A percentile compares a stretch with the other conserved stretches of the same genome.
Evolutionary conservation across 257 asterid genomes (phyloP).

Genomic region (Nicotiana otophora): DNA sequence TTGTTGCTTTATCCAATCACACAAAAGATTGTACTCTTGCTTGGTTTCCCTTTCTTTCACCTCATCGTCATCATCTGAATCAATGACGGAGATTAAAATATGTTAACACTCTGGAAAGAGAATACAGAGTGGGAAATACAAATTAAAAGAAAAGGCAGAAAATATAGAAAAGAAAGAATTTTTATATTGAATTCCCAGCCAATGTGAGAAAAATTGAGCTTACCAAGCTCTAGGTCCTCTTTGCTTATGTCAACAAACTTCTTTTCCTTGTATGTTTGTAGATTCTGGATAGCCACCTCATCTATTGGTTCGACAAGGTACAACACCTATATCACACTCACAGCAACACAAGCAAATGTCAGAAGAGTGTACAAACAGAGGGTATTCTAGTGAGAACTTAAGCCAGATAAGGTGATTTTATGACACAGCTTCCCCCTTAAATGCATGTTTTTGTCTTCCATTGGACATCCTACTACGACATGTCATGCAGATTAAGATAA

Average conservation of each 20-base stretch:
- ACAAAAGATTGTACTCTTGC: slow-evolving; percentile 79
- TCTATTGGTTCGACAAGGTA: slow-evolving; percentile 93
- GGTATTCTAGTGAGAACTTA: neutral
- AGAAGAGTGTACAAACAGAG: neutral
- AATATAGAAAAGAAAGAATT: neutral
- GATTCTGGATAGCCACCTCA: slow-evolving; percentile 90
- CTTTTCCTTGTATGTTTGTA: slow-evolving; percentile 93
- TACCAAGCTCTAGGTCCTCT: slow-evolving; percentile 95
- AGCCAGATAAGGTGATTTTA: neutral
- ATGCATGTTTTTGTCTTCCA: neutral
- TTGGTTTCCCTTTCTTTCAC: slow-evolving; percentile 72
- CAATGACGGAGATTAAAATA: neutral
- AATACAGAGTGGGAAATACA: neutral
- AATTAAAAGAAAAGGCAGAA: neutral
- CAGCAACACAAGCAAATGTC: slow-evolving; percentile 8
- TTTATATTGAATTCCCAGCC: neutral
- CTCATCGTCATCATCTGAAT: slow-evolving; percentile 83
- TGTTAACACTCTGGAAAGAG: neutral
- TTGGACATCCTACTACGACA: neutral
- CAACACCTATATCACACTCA: slow-evolving; percentile 46
- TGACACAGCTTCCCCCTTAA: neutral
- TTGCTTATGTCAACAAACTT: slow-evolving; percentile 97
- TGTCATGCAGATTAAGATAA: neutral
- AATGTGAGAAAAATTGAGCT: slow-evolving; percentile 16
- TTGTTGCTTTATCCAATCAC: slow-evolving; percentile 97